Conservation (phyloP, 305 asterid genomes). For the Solanum hybrid region DNA sequence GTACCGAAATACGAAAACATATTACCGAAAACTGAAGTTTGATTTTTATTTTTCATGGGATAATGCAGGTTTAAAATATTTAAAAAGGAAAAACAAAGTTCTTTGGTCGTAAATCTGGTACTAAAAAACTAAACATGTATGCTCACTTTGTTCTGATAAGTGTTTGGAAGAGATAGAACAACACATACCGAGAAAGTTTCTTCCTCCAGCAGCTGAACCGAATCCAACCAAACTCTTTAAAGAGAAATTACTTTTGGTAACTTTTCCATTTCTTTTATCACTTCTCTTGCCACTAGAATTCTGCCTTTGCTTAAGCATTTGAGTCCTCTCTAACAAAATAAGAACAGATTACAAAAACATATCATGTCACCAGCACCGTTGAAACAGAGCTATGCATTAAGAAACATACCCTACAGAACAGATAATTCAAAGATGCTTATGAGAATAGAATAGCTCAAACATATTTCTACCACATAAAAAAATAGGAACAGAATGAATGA, state of each 20-base stretch:
- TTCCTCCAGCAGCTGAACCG: constrained; percentile 66
- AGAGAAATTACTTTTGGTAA: constrained; percentile 51
- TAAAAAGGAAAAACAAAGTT: background rate
- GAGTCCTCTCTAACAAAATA: constrained; percentile 48
- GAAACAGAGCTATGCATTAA: background rate
- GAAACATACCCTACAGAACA: background rate
- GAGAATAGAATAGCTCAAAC: background rate
- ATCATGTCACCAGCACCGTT: background rate
- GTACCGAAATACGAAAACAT: too few relatives aligned
- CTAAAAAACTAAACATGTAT: background rate
- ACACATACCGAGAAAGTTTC: constrained; percentile 63
- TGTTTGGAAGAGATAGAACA: background rate
- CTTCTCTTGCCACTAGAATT: constrained; percentile 53
- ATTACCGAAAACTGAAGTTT: background rate
- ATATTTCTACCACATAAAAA: background rate
- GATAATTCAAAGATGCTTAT: background rate
- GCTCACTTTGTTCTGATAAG: background rate
- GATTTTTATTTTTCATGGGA: background rate
- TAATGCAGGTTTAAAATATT: background rate
- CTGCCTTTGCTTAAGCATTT: constrained; percentile 51
- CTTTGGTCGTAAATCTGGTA: background rate
- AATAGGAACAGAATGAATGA: background rate
- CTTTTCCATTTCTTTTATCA: constrained; percentile 69
- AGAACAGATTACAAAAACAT: constrained; percentile 6
- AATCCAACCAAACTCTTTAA: constrained; percentile 76